Base-by-base conservation (phyloP, 2,329 filamentous ascomycete genomes). In the Harringtonia lauricola region DNA sequence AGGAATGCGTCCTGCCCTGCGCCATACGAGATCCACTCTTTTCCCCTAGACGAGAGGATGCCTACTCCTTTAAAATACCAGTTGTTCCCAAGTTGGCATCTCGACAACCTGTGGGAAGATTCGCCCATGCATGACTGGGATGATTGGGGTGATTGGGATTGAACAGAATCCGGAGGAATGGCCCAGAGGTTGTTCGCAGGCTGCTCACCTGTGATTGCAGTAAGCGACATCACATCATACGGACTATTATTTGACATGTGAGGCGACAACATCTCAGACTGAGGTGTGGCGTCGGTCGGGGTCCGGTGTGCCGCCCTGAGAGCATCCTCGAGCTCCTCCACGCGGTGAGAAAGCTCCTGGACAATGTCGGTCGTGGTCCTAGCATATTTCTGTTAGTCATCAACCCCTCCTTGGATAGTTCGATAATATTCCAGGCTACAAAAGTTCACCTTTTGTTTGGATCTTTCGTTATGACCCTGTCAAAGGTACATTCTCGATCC, bases 21-120 rank as follows among this genome's bases (percentile, higher is more conserved):
- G 36, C 36, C 36, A 24, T 37, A 37, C 36, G 36, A 37, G 21
- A 37, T 26, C 36, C 36, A 37, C 36, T 37, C 36, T 15, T 37
- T 18, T 7, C 36, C 36, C 12, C 36, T 18, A 8, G 36, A 37
- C 36, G 36, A 37, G 22, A 37, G 21, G 22, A 37, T 37, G 19
- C 36, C 36, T 8, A 37, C 36, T 22, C 36, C 36, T 15, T 37
- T 37, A 19, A 37, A 37, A 19, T 37, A 37, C 36, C 36, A 37
- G 19, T 37, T 37, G 36, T 26, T 37, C 12, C 36, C 36, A 12
- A 37, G 36, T 19, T 37, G 36, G 22, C 36, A 37, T 37, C 36
- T 13, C 19, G 36, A 37, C 36, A 37, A 13, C 22, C 36, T 22
- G 22, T 37, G 36, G 19, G 36, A 24, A 3, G 36, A 24, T 15